Percentiles rank a stretch among this genome's conserved stretches.
phyloP scores from a whole-genome alignment of 768 basidiomycete species.

The Rhodotorula sphaerocarpa region DNA sequence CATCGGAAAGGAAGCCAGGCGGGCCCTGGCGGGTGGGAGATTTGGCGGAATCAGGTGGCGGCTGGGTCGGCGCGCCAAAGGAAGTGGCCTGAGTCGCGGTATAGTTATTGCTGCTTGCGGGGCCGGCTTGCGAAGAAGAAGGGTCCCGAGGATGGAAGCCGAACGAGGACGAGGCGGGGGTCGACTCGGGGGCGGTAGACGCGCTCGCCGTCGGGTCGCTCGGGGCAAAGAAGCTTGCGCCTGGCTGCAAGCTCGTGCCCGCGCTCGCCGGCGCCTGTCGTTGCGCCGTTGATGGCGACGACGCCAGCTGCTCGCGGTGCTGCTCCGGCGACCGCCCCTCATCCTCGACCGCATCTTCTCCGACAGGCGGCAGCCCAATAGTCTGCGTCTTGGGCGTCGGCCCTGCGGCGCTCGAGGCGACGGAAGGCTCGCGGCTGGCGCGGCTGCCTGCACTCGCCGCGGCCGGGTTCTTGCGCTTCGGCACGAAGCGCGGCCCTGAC shows the following conservation, averaged over 20 bases:
- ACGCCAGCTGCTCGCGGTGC: not conserved
- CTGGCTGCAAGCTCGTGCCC: not conserved
- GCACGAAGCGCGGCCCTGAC: conserved; percentile 14
- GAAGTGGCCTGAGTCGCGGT: conserved; percentile 5
- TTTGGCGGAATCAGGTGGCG: not conserved
- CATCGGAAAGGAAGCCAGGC: not conserved
- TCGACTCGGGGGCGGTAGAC: not conserved
- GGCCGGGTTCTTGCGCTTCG: conserved; percentile 13
- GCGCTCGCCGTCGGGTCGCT: not conserved
- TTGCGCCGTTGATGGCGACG: not conserved
- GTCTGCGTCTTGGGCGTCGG: not conserved
- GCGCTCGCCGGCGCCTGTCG: not conserved
- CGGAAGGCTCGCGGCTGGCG: not conserved
- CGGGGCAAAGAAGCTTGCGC: not conserved
- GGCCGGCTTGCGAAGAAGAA: not conserved
- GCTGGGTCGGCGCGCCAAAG: not conserved
- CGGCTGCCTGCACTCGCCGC: not conserved
- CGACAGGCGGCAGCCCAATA: not conserved
- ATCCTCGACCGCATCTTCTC: not conserved
- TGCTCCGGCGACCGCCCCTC: not conserved
- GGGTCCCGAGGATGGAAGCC: conserved; percentile 15
- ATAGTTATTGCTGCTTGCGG: too few species aligned
- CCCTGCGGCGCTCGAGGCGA: not conserved
- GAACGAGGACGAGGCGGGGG: conserved; percentile 3
- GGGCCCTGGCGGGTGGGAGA: not conserved